These are phyloP conservation scores for Luvunga scandens DNA, from an alignment of 345 rosid genomes.

Conservation along the genomic window DNA sequence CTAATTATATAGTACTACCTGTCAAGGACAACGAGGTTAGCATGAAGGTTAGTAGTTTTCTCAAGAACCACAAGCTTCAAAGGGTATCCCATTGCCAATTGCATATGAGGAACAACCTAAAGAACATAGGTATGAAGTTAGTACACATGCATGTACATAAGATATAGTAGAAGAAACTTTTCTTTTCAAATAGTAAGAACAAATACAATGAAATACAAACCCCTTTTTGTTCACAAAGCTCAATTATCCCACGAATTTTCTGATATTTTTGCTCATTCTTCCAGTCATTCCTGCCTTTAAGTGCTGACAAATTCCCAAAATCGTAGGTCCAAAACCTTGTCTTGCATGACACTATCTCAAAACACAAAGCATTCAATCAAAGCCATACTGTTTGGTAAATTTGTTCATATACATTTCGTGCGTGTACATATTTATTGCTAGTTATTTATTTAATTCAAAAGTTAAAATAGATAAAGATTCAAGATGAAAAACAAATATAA, in stretches of 20 bases:
- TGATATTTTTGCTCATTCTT: constrained; percentile 24
- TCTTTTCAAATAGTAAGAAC: background rate
- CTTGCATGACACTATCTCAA: constrained; percentile 28
- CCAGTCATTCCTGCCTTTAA: constrained; percentile 14
- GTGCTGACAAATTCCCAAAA: constrained; percentile 23
- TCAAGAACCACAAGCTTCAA: constrained; percentile 35
- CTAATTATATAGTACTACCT: constrained; percentile 3
- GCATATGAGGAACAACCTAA: constrained; percentile 31
- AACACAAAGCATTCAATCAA: background rate
- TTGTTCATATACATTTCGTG: too few relatives aligned
- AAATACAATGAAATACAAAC: background rate
- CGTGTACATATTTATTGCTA: too few relatives aligned
- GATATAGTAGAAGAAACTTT: too few relatives aligned
- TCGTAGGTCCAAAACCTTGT: constrained; percentile 30
- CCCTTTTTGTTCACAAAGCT: constrained; percentile 34
- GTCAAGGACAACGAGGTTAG: constrained; percentile 33
- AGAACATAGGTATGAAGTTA: background rate
- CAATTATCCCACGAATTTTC: constrained; percentile 19
- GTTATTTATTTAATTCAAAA: too few relatives aligned
- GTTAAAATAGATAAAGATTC: too few relatives aligned
- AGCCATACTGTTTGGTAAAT: too few relatives aligned
- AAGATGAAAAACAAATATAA: too few relatives aligned
- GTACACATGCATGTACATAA: background rate
- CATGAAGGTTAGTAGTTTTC: constrained; percentile 32
- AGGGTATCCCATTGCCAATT: constrained; percentile 37